Evolutionary conservation across 108 stramenopile genomes (phyloP).

Genomic region (Aurantiochytrium sp.): DNA sequence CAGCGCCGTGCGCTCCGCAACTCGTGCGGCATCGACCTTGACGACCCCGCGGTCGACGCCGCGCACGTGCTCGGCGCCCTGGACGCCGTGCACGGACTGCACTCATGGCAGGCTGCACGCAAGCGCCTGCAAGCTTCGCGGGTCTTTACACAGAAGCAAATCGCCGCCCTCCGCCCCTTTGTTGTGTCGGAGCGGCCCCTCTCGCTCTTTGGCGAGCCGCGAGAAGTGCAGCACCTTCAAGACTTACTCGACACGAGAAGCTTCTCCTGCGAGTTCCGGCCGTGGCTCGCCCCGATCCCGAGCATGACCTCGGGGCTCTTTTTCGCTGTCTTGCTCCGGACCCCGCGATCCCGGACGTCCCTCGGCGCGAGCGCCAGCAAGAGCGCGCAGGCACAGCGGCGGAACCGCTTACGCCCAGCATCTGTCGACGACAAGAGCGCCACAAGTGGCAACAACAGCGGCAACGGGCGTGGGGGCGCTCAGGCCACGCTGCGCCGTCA

Average conservation of each 20-base stretch:
- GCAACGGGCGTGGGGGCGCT: background rate
- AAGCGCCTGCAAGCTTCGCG: background rate
- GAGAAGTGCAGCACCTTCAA: background rate
- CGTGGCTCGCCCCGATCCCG: constrained; percentile 5
- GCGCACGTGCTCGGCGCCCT: background rate
- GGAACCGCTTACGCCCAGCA: too few species aligned
- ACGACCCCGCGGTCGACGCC: background rate
- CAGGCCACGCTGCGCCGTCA: background rate
- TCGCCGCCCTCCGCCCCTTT: background rate
- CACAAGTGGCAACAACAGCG: background rate
- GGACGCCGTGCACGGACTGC: background rate
- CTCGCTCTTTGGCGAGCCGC: background rate
- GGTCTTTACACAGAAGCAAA: background rate
- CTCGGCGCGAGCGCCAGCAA: background rate
- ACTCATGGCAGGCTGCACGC: background rate
- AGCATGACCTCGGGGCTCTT: background rate
- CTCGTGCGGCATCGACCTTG: background rate
- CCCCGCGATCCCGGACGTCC: background rate
- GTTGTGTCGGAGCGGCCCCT: background rate
- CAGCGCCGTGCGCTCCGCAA: background rate
- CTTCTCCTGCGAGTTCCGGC: background rate
- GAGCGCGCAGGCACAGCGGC: too few species aligned
- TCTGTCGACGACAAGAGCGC: background rate
- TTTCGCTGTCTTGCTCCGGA: background rate
- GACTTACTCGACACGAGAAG: background rate